Evolutionary conservation across 257 asterid species (phyloP).

Genomic region (Apocynum venetum): DNA sequence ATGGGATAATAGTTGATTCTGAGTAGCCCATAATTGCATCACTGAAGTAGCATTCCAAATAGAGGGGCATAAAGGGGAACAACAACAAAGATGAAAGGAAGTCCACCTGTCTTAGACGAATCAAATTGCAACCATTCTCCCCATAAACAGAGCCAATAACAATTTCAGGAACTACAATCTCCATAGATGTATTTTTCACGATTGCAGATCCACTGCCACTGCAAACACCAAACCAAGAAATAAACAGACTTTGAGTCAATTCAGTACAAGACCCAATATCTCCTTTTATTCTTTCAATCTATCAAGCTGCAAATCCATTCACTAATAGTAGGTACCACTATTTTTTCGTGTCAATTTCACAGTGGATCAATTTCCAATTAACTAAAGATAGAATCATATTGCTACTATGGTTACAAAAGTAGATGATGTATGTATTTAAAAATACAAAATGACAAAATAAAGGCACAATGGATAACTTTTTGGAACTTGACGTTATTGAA

Average conservation of each 20-base stretch:
- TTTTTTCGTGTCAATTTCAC: background rate
- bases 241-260: background rate
- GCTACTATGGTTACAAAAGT: background rate
- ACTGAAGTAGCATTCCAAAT: background rate
- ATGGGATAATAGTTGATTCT: background rate
- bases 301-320: background rate
- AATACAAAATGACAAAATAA: background rate
- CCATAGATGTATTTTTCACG: conserved; percentile 54
- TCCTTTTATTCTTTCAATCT: background rate
- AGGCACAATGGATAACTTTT: background rate
- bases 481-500: background rate
- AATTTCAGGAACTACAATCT: conserved; percentile 53
- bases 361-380: no score
- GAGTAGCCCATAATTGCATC: background rate
- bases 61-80: background rate
- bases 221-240: conserved; percentile 15
- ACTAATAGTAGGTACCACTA: background rate
- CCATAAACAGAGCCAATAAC: conserved; percentile 51
- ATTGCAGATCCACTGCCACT: conserved; percentile 49
- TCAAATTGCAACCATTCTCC: conserved; percentile 57
- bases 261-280: background rate
- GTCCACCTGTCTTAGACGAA: conserved; percentile 61
- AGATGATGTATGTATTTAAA: background rate
- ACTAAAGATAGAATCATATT: background rate
- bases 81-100: background rate